phyloP scores from a whole-genome alignment of 208 protist genomes.

The Leishmania braziliensis region DNA sequence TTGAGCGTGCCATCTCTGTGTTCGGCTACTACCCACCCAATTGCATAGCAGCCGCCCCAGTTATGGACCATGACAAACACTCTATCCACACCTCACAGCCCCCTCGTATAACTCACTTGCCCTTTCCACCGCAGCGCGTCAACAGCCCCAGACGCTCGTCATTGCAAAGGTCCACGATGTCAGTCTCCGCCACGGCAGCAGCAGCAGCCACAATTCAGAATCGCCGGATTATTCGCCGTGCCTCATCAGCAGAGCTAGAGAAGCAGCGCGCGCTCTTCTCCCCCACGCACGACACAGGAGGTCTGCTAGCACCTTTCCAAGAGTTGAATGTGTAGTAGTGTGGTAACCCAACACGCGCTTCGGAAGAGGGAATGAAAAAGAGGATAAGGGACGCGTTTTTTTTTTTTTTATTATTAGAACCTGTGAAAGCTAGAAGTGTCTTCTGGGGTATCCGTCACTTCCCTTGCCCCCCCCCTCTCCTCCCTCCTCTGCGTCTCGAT shows the following conservation, averaged over 20 bases:
- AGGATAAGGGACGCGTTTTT: not conserved
- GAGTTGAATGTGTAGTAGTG: constrained; percentile 29
- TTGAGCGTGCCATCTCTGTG: constrained; percentile 16
- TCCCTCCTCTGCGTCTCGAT: constrained; percentile 12
- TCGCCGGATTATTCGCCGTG: constrained; percentile 6
- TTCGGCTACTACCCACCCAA: constrained; percentile 34
- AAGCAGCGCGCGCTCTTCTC: constrained; percentile 49
- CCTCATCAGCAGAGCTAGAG: constrained; percentile 23
- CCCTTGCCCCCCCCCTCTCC: not conserved
- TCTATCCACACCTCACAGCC: not conserved
- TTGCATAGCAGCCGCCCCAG: constrained; percentile 8
- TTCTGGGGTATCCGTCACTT: not conserved
- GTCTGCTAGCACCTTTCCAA: constrained; percentile 51
- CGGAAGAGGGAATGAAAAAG: not conserved
- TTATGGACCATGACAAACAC: not conserved
- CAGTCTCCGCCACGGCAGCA: constrained; percentile 13
- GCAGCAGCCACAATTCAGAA: constrained; percentile 2
- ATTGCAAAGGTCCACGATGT: constrained; percentile 2
- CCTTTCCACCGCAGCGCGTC: constrained; percentile 7
- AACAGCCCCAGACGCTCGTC: constrained; percentile 6
- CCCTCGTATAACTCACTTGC: constrained; percentile 2
- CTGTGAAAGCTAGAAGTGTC: not conserved
- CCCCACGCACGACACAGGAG: constrained; percentile 40
- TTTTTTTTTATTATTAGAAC: not conserved
- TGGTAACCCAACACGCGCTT: too few species aligned